phyloP scores from a whole-genome alignment of 768 basidiomycete species.

The Mycena kentingensis region DNA sequence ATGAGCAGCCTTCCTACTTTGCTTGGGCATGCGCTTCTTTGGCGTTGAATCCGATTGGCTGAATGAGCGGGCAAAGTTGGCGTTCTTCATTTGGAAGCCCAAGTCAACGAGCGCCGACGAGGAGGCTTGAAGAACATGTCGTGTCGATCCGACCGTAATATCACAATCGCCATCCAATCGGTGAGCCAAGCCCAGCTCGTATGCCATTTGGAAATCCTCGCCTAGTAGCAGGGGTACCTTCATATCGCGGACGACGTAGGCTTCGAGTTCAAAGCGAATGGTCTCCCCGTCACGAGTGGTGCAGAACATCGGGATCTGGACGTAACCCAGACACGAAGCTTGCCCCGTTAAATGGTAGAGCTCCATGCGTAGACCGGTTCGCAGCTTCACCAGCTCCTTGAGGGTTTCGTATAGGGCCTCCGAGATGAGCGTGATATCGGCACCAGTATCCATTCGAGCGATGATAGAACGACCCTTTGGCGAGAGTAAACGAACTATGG shows the following conservation, averaged over 20 bases:
- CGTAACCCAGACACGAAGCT: conserved; percentile 23
- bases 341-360: conserved; percentile 10
- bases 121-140: neutral
- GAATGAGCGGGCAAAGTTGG: neutral
- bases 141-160: conserved; percentile 1
- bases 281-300: neutral
- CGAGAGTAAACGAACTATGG: neutral
- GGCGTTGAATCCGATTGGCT: neutral
- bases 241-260: conserved; percentile 30
- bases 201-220: conserved; percentile 29
- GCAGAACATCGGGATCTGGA: conserved; percentile 13
- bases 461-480: neutral
- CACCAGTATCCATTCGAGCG: conserved; percentile 5
- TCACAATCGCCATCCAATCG: conserved; percentile 3
- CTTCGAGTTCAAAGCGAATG: conserved; percentile 21
- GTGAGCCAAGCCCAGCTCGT: conserved; percentile 23
- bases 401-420: conserved; percentile 1
- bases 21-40: neutral
- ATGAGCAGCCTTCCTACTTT: no score
- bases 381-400: neutral
- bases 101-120: neutral
- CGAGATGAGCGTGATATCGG: conserved; percentile 2
- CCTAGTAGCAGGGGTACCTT: conserved; percentile 30
- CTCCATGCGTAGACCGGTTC: conserved; percentile 11
- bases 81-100: neutral